Base-by-base conservation (phyloP, 2,329 filamentous ascomycete genomes). In the Ilyonectria sp. region DNA sequence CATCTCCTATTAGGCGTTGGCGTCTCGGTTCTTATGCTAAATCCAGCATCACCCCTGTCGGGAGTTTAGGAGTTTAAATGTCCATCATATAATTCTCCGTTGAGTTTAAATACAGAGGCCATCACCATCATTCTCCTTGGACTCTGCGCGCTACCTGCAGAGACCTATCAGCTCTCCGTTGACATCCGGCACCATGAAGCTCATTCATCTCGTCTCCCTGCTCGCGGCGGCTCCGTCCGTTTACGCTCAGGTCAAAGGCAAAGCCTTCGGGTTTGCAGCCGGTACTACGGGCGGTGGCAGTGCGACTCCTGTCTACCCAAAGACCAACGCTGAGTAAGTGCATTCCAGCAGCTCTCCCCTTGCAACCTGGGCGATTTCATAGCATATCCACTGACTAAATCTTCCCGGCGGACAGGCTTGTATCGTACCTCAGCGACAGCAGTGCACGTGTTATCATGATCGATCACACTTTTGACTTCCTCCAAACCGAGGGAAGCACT, bases 211-310 rank as follows among this genome's bases (percentile, higher is more conserved):
- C 26, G 23, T 60, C 47, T 60, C 58, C 15, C 37, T 60, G 43
- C 19, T 40, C 8, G 56, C 56, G 7, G 44, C 44, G n/a, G 8
- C 40, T 19, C 23, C 60, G 35, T 13, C 53, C 15, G 47, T 35
- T 17, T 37, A 63, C 46, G 69, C 69, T 29, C 69, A 71, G 21
- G 81, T 82, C 31, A 75, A 71, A 33, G 82, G 82, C 47, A 69
- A 77, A 17, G 77, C 82, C 17, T 77, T 81, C 59, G 82, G 82
- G 17, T 83, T 84, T 68, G 81, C 82, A 40, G 78, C 77, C 66
- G 88, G 88, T 44, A 86, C 88, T 29, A 91, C 89, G n/a, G 89
- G 89, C 47, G 89, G 89, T 74, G 89, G 88, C 54, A 82, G 73
- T 68, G 88, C 86, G 31, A 79, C 82, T 23, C 78, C 87, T 17